These are phyloP conservation scores for Colletotrichum sp. DNA, from an alignment of 2,329 filamentous ascomycete genomes.

Conservation along the genomic window DNA sequence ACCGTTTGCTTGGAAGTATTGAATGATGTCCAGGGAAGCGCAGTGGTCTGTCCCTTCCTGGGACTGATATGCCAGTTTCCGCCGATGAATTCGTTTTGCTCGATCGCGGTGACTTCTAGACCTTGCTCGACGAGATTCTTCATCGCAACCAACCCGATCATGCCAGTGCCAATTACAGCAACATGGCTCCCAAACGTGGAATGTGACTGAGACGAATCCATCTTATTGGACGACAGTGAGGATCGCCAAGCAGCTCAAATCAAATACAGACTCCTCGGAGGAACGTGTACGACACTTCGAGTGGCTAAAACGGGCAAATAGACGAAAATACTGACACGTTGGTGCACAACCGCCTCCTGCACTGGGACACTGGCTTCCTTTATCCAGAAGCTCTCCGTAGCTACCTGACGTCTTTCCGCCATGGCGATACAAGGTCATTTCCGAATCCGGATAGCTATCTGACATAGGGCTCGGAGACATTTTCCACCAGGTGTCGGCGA, in stretches of 20 bases:
- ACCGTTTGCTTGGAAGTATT: constrained; percentile 19
- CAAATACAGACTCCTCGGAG: rapidly evolving
- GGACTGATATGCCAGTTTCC: constrained; percentile 16
- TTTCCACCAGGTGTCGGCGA: not conserved
- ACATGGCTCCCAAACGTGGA: constrained; percentile 23
- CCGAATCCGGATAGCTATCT: not conserved
- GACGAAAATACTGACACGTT: rapidly evolving
- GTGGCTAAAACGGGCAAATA: not conserved
- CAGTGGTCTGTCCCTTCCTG: not conserved
- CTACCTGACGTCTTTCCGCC: not conserved
- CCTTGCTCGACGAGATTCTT: constrained; percentile 22
- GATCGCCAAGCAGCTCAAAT: not conserved
- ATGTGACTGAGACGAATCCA: not conserved
- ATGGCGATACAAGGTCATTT: not conserved
- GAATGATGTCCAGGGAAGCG: constrained; percentile 8
- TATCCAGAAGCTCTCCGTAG: not conserved
- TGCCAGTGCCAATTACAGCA: constrained; percentile 27
- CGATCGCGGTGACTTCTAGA: constrained; percentile 15
- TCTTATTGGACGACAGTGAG: not conserved
- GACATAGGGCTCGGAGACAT: not conserved
- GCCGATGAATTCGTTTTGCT: constrained; percentile 13
- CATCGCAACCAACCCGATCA: constrained; percentile 17
- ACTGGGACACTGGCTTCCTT: not conserved
- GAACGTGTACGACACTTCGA: not conserved
- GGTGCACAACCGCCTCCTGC: not conserved